Evolutionary conservation across 2,329 filamentous ascomycete genomes (phyloP).

Genomic region (Sarocladium strictum): DNA sequence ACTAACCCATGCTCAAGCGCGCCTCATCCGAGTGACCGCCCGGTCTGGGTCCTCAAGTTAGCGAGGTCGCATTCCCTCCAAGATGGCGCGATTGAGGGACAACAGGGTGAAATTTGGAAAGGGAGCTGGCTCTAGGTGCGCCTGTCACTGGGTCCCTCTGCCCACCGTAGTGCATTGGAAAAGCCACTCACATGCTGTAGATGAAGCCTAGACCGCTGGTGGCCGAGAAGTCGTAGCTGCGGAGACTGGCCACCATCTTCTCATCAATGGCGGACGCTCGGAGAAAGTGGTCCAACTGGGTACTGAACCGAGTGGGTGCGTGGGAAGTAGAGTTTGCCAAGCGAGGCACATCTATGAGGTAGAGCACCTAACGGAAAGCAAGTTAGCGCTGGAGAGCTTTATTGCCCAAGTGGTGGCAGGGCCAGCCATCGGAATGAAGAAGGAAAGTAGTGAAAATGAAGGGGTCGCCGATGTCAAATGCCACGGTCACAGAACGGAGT

Average conservation of each 20-base stretch:
- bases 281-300: conserved; percentile 67
- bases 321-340: conserved; percentile 28
- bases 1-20: conserved; percentile 25
- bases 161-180: too few relatives aligned
- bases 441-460: too few relatives aligned
- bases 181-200: conserved; percentile 66
- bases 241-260: conserved; percentile 60
- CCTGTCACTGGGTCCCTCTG: too few relatives aligned
- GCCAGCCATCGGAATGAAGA: not conserved
- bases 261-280: conserved; percentile 58
- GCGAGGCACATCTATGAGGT: conserved; percentile 84
- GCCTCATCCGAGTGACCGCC: conserved; percentile 26
- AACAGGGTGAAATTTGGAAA: not conserved
- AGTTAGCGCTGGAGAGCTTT: conserved; percentile 14
- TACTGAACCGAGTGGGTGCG: conserved; percentile 50
- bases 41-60: conserved; percentile 20
- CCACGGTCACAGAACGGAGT: too few relatives aligned
- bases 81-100: not conserved
- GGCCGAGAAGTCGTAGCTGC: conserved; percentile 73
- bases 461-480: too few relatives aligned
- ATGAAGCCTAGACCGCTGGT: conserved; percentile 73
- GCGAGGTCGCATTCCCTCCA: not conserved
- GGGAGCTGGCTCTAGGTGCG: too few relatives aligned
- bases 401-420: conserved; percentile 4
- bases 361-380: conserved; percentile 55